Evolutionary conservation across 108 stramenopile genomes (phyloP).

Genomic region (Cyclotella baltica): DNA sequence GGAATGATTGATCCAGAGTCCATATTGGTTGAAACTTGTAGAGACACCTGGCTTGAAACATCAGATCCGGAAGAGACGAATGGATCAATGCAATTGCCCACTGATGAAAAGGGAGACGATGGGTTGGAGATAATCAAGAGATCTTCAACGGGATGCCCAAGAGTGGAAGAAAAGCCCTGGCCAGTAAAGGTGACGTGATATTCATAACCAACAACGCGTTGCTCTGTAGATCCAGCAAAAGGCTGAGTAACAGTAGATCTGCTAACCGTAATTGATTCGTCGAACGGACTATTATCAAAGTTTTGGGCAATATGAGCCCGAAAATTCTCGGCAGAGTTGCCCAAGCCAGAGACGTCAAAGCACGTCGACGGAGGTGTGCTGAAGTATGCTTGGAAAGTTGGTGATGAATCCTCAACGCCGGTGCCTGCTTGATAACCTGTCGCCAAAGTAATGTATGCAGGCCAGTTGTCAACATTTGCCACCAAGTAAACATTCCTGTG

Average conservation of each 20-base stretch:
- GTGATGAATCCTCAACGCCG: neutral
- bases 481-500: slow-evolving; percentile 40
- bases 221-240: slow-evolving; percentile 25
- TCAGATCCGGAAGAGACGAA: slow-evolving; percentile 46
- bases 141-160: slow-evolving; percentile 47
- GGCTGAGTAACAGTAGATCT: slow-evolving; percentile 33
- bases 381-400: slow-evolving; percentile 45
- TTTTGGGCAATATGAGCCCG: slow-evolving; percentile 51
- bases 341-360: slow-evolving; percentile 48
- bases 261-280: slow-evolving; percentile 59
- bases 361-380: slow-evolving; percentile 58
- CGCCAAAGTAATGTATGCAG: slow-evolving; percentile 36
- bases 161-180: slow-evolving; percentile 59
- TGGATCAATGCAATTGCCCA: slow-evolving; percentile 32
- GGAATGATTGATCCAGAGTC: slow-evolving; percentile 56
- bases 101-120: slow-evolving; percentile 37
- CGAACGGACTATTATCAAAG: slow-evolving; percentile 62
- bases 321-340: slow-evolving; percentile 54
- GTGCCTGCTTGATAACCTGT: slow-evolving; percentile 15
- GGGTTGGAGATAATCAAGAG: slow-evolving; percentile 45
- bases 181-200: slow-evolving; percentile 64
- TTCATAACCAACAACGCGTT: slow-evolving; percentile 40
- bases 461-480: slow-evolving; percentile 38
- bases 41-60: slow-evolving; percentile 40
- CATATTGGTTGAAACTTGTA: slow-evolving; percentile 47